phyloP scores from a whole-genome alignment of 1,139 yeast genomes.

The Arxiozyma slooffiae region DNA sequence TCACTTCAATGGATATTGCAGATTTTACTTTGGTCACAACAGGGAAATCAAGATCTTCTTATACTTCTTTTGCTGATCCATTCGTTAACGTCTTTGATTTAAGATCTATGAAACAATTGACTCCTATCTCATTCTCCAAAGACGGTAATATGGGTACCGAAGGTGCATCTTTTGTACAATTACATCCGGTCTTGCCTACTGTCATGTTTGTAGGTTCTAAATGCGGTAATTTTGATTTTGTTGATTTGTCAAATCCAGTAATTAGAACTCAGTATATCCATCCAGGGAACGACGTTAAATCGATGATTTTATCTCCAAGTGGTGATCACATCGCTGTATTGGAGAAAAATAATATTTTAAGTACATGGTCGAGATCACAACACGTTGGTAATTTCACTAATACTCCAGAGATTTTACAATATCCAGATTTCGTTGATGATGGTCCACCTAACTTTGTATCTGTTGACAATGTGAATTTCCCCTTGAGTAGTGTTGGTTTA shows the following conservation, averaged over 20 bases:
- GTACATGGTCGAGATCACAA: conserved; percentile 50
- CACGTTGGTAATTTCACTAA: conserved; percentile 31
- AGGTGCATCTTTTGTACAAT: conserved; percentile 75
- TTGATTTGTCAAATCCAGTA: conserved; percentile 73
- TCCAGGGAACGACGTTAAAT: conserved; percentile 43
- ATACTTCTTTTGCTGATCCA: conserved; percentile 56
- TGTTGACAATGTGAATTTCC: conserved; percentile 39
- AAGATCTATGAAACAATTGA: conserved; percentile 57
- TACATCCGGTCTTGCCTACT: conserved; percentile 82
- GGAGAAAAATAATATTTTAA: conserved; percentile 56
- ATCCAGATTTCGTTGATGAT: conserved; percentile 31
- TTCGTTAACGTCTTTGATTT: conserved; percentile 76
- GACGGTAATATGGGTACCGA: conserved; percentile 41
- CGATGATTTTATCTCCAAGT: conserved; percentile 60
- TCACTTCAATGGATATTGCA: conserved; percentile 68
- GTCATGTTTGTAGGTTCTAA: conserved; percentile 65
- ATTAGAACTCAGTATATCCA: conserved; percentile 51
- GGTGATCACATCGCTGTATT: conserved; percentile 71
- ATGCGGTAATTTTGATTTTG: conserved; percentile 74
- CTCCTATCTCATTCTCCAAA: conserved; percentile 65
- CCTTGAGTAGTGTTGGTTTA: conserved; percentile 69
- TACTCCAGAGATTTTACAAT: conserved; percentile 32
- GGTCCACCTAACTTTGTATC: conserved; percentile 33
- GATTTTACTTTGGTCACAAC: conserved; percentile 75
- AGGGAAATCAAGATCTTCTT: conserved; percentile 59